Percentiles rank a stretch among this genome's conserved stretches.
Evolutionary conservation across 192 early-diverging fungal species (phyloP).

Genomic region (Lunasporangiospora selenospora): DNA sequence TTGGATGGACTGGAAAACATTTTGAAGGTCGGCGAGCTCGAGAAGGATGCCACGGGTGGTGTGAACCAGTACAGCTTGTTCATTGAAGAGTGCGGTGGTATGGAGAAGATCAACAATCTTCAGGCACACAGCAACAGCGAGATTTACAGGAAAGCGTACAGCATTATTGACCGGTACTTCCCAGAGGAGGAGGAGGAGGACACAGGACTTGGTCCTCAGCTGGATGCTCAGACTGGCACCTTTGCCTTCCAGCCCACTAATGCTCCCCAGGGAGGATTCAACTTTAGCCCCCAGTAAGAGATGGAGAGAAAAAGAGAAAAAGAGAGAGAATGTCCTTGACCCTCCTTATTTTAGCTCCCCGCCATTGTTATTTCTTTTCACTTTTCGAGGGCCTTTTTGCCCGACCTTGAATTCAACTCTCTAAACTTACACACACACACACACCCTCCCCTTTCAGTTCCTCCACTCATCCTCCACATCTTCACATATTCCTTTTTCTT

Average conservation of each 20-base stretch:
- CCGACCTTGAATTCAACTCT: no score
- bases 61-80: constrained; percentile 88
- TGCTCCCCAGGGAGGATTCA: constrained; percentile 82
- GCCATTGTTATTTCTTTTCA: neutral
- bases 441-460: no score
- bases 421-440: no score
- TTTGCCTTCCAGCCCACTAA: constrained; percentile 79
- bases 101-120: constrained; percentile 94
- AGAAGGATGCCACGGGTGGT: constrained; percentile 67
- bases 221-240: constrained; percentile 76
- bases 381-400: no score
- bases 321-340: neutral
- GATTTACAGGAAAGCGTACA: constrained; percentile 96
- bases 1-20: constrained; percentile 98
- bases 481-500: no score
- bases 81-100: constrained; percentile 94
- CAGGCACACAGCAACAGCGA: constrained; percentile 96
- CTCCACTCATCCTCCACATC: no score
- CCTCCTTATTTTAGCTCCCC: neutral
- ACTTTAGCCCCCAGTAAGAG: constrained; percentile 63
- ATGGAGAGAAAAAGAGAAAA: neutral
- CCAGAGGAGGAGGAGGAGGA: constrained; percentile 85
- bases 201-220: constrained; percentile 70
- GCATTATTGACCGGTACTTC: constrained; percentile 97
- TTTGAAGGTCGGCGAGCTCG: constrained; percentile 93